These are phyloP conservation scores for Lycium barbarum DNA, from an alignment of 257 asterid genomes.

Conservation along the genomic window DNA sequence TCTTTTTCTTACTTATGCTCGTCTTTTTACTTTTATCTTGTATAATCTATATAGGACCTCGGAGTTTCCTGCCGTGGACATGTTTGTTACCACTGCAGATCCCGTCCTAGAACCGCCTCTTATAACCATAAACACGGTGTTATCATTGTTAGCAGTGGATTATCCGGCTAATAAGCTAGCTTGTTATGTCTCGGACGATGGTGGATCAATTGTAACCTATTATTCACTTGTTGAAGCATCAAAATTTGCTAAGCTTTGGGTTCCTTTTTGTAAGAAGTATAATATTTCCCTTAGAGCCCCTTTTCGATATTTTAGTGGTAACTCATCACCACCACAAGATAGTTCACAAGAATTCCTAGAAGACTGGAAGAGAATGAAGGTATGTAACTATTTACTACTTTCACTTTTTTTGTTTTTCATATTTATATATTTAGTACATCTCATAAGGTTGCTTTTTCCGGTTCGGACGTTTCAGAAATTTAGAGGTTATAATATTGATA, in stretches of 20 bases:
- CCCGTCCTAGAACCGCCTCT: constrained; percentile 46
- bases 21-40: not conserved
- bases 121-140: constrained; percentile 45
- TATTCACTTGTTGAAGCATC: constrained; percentile 46
- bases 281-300: constrained; percentile 45
- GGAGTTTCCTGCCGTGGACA: constrained; percentile 45
- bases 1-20: too few species aligned
- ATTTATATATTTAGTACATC: not conserved
- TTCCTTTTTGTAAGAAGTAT: constrained; percentile 48
- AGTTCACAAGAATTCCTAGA: constrained; percentile 34
- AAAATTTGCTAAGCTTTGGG: constrained; percentile 46
- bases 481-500: not conserved
- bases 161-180: constrained; percentile 47
- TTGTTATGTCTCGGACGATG: constrained; percentile 51
- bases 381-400: not conserved
- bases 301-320: constrained; percentile 38
- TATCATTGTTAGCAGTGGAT: constrained; percentile 47
- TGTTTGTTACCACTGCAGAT: constrained; percentile 52
- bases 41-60: not conserved
- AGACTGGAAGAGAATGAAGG: constrained; percentile 45
- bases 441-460: not conserved
- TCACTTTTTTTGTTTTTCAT: not conserved
- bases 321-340: not conserved
- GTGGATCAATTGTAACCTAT: constrained; percentile 45
- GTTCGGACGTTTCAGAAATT: not conserved